A percentile compares a stretch with the other conserved stretches of the same genome.
Conservation (phyloP, 2,329 filamentous ascomycete species). For the Shiraia bambusicola region DNA sequence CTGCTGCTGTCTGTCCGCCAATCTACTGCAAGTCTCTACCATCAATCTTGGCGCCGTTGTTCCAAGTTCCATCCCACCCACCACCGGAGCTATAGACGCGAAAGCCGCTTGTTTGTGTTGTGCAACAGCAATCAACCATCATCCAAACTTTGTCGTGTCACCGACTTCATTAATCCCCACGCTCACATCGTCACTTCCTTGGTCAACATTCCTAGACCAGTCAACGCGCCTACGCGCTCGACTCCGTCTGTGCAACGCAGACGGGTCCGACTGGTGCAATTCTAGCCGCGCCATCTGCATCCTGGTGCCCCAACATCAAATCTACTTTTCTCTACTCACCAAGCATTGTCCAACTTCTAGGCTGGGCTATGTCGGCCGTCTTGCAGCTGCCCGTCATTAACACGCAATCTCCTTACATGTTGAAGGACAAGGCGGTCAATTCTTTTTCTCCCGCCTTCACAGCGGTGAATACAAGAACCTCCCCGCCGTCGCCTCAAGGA, state of each 20-base stretch:
- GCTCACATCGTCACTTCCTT: no score
- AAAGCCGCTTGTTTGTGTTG: slow-evolving; percentile 11
- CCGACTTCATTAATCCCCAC: not conserved
- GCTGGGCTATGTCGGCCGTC: slow-evolving; percentile 39
- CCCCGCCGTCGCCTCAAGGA: slow-evolving; percentile 22
- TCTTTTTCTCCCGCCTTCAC: slow-evolving; percentile 38
- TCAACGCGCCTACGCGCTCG: no score
- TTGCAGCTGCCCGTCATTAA: slow-evolving; percentile 34
- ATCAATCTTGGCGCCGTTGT: no score
- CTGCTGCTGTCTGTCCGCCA: no score
- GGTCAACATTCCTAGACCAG: no score
- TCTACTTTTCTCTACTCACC: not conserved
- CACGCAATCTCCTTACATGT: slow-evolving; percentile 27
- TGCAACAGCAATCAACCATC: slow-evolving; percentile 6
- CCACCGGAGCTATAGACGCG: slow-evolving; percentile 2
- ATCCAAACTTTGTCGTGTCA: slow-evolving; percentile 4
- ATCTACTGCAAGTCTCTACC: no score
- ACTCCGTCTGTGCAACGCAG: no score
- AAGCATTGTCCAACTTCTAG: slow-evolving; percentile 4
- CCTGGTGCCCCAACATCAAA: not conserved
- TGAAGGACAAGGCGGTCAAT: slow-evolving; percentile 30
- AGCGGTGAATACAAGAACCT: slow-evolving; percentile 38
- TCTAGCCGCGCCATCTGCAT: no score
- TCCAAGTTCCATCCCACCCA: no score
- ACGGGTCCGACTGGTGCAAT: not conserved